phyloP scores from a whole-genome alignment of 805 yeast genomes.

The Metschnikowia arizonensis region DNA sequence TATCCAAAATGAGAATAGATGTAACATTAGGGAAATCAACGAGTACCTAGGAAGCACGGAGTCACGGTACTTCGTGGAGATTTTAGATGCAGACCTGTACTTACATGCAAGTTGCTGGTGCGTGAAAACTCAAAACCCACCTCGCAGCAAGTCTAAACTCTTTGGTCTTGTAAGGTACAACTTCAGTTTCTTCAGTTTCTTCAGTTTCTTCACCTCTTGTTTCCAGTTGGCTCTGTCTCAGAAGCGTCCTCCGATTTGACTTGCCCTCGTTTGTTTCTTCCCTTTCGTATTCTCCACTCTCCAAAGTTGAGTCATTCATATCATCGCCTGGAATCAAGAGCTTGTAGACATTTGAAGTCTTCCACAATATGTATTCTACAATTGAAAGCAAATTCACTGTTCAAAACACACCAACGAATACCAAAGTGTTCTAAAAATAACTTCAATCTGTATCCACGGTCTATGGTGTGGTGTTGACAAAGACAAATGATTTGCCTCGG shows the following conservation, averaged over 20 bases:
- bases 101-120: no score
- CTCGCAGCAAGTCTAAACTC: slow-evolving; percentile 97
- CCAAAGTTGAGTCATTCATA: slow-evolving; percentile 53
- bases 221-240: not conserved
- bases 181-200: slow-evolving; percentile 17
- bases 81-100: no score
- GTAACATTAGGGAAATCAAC: slow-evolving; percentile 95
- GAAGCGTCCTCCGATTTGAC: slow-evolving; percentile 8
- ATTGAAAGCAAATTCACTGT: slow-evolving; percentile 88
- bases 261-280: slow-evolving; percentile 20
- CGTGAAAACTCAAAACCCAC: no score
- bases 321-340: slow-evolving; percentile 95
- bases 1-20: slow-evolving; percentile 91
- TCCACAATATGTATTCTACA: slow-evolving; percentile 94
- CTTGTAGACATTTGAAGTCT: slow-evolving; percentile 83
- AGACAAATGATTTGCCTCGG: slow-evolving; percentile 84
- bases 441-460: slow-evolving; percentile 90
- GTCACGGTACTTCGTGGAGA: no score
- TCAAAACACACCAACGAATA: slow-evolving; percentile 78
- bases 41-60: no score
- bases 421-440: slow-evolving; percentile 94
- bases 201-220: slow-evolving; percentile 1
- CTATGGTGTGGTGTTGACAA: slow-evolving; percentile 93
- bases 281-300: slow-evolving; percentile 46
- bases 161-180: slow-evolving; percentile 47